phyloP scores from a whole-genome alignment of 2,329 filamentous ascomycete species.

The Fusarium haematococcum region DNA sequence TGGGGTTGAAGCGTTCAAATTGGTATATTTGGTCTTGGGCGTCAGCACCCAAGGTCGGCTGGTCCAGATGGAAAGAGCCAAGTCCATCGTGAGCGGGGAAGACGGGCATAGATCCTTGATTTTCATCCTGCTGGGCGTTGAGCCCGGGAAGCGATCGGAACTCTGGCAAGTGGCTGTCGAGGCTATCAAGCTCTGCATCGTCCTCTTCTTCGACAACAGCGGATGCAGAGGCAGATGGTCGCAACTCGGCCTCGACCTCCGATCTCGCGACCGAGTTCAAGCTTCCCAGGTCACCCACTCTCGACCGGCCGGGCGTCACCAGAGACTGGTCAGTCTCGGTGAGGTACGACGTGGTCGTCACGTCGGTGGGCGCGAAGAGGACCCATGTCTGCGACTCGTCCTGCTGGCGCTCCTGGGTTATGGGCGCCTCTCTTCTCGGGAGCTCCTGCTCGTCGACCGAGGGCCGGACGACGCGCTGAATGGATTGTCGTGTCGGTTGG shows the following conservation, averaged over 20 bases:
- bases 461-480: slow-evolving; percentile 60
- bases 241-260: slow-evolving; percentile 60
- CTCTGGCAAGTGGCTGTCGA: slow-evolving; percentile 91
- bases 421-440: slow-evolving; percentile 41
- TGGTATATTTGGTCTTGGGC: slow-evolving; percentile 89
- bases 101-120: slow-evolving; percentile 70
- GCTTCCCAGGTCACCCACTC: slow-evolving; percentile 84
- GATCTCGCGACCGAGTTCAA: slow-evolving; percentile 77
- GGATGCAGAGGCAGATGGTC: slow-evolving; percentile 53
- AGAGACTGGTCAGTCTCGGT: slow-evolving; percentile 76
- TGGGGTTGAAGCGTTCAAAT: slow-evolving; percentile 87
- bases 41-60: slow-evolving; percentile 63
- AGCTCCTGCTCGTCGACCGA: slow-evolving; percentile 54
- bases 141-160: slow-evolving; percentile 74
- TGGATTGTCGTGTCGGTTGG: slow-evolving; percentile 66
- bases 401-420: slow-evolving; percentile 52
- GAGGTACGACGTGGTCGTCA: slow-evolving; percentile 73
- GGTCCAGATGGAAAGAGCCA: slow-evolving; percentile 81
- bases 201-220: slow-evolving; percentile 67
- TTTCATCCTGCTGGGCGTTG: slow-evolving; percentile 36
- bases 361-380: slow-evolving; percentile 84
- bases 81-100: slow-evolving; percentile 94
- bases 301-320: slow-evolving; percentile 75
- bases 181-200: slow-evolving; percentile 87
- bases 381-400: slow-evolving; percentile 95